Conservation (phyloP, 805 yeast genomes). For the Wickerhamiella bombiphila region DNA sequence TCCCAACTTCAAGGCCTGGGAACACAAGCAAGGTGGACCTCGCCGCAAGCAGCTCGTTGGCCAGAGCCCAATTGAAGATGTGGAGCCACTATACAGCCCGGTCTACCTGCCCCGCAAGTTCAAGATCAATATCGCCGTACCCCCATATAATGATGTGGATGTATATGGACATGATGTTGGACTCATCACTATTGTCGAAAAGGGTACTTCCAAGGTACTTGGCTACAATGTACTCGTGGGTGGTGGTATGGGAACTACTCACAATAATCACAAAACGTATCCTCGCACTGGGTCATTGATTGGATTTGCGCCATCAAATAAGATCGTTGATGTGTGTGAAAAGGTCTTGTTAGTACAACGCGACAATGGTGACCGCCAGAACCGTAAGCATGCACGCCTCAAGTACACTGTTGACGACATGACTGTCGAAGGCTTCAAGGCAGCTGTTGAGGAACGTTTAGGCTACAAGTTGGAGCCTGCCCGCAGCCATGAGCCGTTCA, state of each 20-base stretch:
- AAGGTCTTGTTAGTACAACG: conserved; percentile 88
- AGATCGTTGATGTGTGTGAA: conserved; percentile 69
- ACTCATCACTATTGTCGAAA: conserved; percentile 59
- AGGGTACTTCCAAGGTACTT: conserved; percentile 38
- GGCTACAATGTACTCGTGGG: conserved; percentile 89
- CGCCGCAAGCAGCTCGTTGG: conserved; percentile 69
- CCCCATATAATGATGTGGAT: conserved; percentile 93
- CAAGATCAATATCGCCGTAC: conserved; percentile 86
- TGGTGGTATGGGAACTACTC: conserved; percentile 99
- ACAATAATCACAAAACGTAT: conserved; percentile 89
- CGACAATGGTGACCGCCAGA: conserved; percentile 85
- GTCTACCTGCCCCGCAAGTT: conserved; percentile 88
- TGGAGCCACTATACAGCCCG: conserved; percentile 79
- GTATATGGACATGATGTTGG: conserved; percentile 94
- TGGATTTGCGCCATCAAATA: conserved; percentile 57
- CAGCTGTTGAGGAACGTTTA: conserved; percentile 68
- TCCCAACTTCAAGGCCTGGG: conserved; percentile 45
- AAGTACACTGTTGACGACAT: conserved; percentile 91
- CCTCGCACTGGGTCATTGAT: conserved; percentile 86
- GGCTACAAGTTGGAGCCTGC: conserved; percentile 63
- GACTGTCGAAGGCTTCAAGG: conserved; percentile 73
- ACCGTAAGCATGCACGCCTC: conserved; percentile 94
- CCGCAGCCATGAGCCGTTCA: conserved; percentile 51
- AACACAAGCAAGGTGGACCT: conserved; percentile 57
- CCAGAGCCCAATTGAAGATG: conserved; percentile 64